These are phyloP conservation scores for Aspergillus kassunensis DNA, from an alignment of 495 filamentous ascomycete genomes.

Conservation along the genomic window DNA sequence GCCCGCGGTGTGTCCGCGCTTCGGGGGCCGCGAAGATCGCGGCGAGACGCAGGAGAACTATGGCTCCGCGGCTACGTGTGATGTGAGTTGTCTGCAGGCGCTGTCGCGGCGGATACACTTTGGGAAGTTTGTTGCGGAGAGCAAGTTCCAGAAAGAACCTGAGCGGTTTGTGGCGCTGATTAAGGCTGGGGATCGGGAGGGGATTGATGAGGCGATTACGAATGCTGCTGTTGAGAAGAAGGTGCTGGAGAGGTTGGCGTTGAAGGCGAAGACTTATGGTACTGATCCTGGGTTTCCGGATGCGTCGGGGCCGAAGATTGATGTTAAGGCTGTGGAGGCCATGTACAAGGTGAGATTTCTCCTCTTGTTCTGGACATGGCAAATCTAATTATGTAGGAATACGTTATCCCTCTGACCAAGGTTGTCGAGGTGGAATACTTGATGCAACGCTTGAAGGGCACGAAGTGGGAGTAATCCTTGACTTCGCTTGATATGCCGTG, in stretches of 20 bases:
- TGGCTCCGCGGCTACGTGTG: constrained; percentile 84
- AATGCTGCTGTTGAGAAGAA: constrained; percentile 84
- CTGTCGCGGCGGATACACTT: constrained; percentile 92
- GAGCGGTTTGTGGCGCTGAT: constrained; percentile 79
- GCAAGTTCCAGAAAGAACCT: constrained; percentile 86
- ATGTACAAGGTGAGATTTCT: constrained; percentile 73
- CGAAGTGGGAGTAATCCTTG: constrained; percentile 51
- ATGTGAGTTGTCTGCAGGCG: constrained; percentile 88
- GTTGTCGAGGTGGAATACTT: constrained; percentile 97
- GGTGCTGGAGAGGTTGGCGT: constrained; percentile 78
- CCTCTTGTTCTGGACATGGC: constrained; percentile 5
- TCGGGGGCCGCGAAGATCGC: constrained; percentile 63
- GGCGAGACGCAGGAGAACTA: constrained; percentile 93
- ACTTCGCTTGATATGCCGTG: constrained; percentile 15
- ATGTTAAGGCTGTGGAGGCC: constrained; percentile 84
- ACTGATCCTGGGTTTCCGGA: constrained; percentile 73
- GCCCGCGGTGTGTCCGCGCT: constrained; percentile 71
- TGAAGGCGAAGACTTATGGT: constrained; percentile 95
- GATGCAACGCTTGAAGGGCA: constrained; percentile 81
- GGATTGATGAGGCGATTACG: constrained; percentile 87
- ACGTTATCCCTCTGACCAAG: constrained; percentile 95
- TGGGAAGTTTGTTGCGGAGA: constrained; percentile 97
- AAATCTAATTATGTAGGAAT: constrained; percentile 53
- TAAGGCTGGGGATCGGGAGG: constrained; percentile 67
- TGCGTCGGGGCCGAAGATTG: constrained; percentile 66